Base-by-base conservation (phyloP, 306 rosid genomes). In the Begonia fuchsioides region DNA sequence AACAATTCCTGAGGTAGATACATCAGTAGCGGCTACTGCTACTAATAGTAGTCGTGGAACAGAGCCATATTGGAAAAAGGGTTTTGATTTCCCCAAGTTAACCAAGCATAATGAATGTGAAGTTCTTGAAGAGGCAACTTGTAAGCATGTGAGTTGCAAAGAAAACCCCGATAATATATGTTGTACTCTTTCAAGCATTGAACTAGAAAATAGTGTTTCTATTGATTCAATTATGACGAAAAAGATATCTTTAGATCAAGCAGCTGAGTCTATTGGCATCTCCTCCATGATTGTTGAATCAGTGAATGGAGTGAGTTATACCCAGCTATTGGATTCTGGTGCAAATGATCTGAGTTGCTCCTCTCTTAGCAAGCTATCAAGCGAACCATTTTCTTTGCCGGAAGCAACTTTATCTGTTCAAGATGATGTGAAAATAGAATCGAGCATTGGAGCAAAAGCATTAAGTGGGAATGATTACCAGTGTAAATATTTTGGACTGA, bases 301-400 rank as follows among this genome's bases (percentile, higher is more conserved):
- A 46, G 51, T 82, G 53, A 75, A 68, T 60, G 73, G 69, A 59
- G 58, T 64, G 40, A 49, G 58, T 50, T 74, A 69, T 56, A 63
- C 52, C 47, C 62, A 65, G 67, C 72, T 54, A 60, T 75, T 58
- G 72, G 86, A 92, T 67, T 93, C 99, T 44, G 68, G 68, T 64
- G 62, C 60, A 54, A 77, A 61, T 69, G 73, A 54, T 53, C 57
- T 63, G 49, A 76, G 61, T 68, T 76, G 68, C 66, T 66, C 72
- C 19, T 49, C 59, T 52, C 64, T 57, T 39, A 45, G 65, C 59
- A 62, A 66, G 60, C 52, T 70, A 41, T 62, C 76, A 44, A 35
- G 39, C 7, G 77, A 68, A 38, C 55, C 78, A n/a, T 51, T 53
- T 74, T 47, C 17, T 41, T 61, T 55, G 58, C 65, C 71, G 47